Conservation (phyloP, 2,329 filamentous ascomycete species). For the Nigrograna mackinnonii region DNA sequence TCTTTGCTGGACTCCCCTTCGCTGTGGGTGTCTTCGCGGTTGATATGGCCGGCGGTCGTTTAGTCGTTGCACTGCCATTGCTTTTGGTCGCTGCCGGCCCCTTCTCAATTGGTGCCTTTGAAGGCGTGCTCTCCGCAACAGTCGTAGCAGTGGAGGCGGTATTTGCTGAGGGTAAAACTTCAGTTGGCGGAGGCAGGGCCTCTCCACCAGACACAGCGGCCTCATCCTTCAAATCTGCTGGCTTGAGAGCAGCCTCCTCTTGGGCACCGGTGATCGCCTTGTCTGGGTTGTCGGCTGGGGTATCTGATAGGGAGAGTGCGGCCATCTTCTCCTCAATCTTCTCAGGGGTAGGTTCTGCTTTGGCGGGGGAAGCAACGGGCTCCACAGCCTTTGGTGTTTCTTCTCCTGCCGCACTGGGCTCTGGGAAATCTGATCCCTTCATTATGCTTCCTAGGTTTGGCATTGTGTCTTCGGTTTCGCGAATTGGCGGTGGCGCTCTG, state of each 20-base stretch:
- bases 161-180: constrained; percentile 16
- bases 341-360: not conserved
- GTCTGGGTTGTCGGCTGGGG: constrained; percentile 45
- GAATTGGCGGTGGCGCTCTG: constrained; percentile 34
- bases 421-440: constrained; percentile 40
- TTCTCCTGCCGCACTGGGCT: constrained; percentile 9
- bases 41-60: constrained; percentile 37
- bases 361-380: constrained; percentile 7
- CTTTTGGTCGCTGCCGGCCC: not conserved
- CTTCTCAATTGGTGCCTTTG: not conserved
- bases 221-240: constrained; percentile 43
- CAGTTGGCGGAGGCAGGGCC: constrained; percentile 36
- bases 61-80: constrained; percentile 6
- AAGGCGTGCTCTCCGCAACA: not conserved
- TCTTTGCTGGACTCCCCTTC: constrained; percentile 30
- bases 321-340: constrained; percentile 7
- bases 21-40: constrained; percentile 28
- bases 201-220: constrained; percentile 43
- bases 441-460: constrained; percentile 36
- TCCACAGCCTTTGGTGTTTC: constrained; percentile 12
- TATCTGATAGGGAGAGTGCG: constrained; percentile 18
- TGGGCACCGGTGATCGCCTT: constrained; percentile 47
- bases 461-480: constrained; percentile 28
- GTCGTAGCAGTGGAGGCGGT: not conserved
- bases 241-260: constrained; percentile 45